Evolutionary conservation across 2,329 filamentous ascomycete species (phyloP), one percentile per base, ranked within the genome.

Genomic region (Verticillium dahliae): DNA sequence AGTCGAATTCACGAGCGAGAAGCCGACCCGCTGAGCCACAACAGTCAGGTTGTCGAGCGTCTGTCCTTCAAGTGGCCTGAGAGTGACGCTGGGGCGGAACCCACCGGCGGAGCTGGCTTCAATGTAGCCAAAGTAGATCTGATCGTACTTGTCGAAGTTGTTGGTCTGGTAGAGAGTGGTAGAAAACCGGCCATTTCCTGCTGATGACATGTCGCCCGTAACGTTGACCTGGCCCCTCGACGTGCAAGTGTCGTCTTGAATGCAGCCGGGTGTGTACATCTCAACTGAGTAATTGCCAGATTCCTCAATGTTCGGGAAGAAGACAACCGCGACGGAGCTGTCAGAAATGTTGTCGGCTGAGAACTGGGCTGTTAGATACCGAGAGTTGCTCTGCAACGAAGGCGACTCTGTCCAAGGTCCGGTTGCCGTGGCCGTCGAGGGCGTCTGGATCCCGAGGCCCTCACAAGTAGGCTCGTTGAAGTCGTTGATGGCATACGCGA

Each of bases 81-180:
- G 78, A 0, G 90, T 96, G 59, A 99, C 87, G 4, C 85, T 85
- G 14, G 94, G 92, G 52, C 87, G 87, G 80, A 97, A 97, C 22
- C 83, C 84, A 39, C 59, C 59, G 65, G 78, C 79, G 10, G 85
- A 88, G 60, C 84, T 87, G 60, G 88, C 87, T 71, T 98, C 92
- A 60, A 99, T 86, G 66, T 87, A 87, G 56, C 93, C 95, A 66
- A 89, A 90, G 75, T 92, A 97, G 62, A 99, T 87, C 67, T 91
- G 88, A 71, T 99, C 95, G 71, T 96, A 98, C 75, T 99, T 99
- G 79, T 98, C 94, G 73, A 89, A 96, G 72, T 96, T 85, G 76
- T 99, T 99, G 18, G 93, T 97, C 75, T 99, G 95, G 72, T 85
- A 96, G 7, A 97, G 78, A 0, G 84, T 82, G 1, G 81, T 85